phyloP scores from a whole-genome alignment of 495 filamentous ascomycete species.

The Aspergillus carlsbadensis region DNA sequence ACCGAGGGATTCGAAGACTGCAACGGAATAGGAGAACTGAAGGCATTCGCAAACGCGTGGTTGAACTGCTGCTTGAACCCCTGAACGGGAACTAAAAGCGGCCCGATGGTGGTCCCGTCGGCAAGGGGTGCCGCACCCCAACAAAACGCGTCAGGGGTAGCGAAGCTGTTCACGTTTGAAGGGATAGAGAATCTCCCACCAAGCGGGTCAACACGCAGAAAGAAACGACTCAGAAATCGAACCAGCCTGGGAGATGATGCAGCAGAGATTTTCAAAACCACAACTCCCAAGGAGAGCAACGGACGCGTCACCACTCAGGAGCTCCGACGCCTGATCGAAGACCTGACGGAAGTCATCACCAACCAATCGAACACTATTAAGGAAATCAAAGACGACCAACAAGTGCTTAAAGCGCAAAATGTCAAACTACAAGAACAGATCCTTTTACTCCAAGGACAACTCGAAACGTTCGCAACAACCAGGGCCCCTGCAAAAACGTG shows the following conservation, averaged over 20 bases:
- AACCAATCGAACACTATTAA: slow-evolving; percentile 7
- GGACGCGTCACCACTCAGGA: slow-evolving; percentile 9
- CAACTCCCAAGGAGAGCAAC: too few species aligned
- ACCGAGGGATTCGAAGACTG: too few species aligned
- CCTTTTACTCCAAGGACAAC: not conserved
- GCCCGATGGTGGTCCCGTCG: slow-evolving; percentile 7
- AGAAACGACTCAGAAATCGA: not conserved
- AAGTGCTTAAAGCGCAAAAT: slow-evolving; percentile 11
- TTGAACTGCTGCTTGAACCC: too few species aligned
- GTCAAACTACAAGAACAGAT: slow-evolving; percentile 11
- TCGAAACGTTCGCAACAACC: not conserved
- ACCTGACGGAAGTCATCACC: slow-evolving; percentile 9
- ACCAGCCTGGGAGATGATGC: slow-evolving; percentile 8
- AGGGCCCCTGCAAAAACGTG: not conserved
- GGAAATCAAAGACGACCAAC: slow-evolving; percentile 13
- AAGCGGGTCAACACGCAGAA: not conserved
- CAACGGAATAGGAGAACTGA: too few species aligned
- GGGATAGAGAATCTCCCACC: too few species aligned
- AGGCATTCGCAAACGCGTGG: too few species aligned
- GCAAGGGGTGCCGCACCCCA: not conserved
- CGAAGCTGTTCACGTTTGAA: too few species aligned
- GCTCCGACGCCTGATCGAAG: slow-evolving; percentile 4
- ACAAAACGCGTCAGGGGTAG: too few species aligned
- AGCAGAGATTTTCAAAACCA: too few species aligned
- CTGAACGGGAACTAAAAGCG: too few species aligned